A percentile compares a stretch with the other conserved stretches of the same genome.
Evolutionary conservation across 306 rosid species (phyloP).

Genomic region (Prunus armeniaca): DNA sequence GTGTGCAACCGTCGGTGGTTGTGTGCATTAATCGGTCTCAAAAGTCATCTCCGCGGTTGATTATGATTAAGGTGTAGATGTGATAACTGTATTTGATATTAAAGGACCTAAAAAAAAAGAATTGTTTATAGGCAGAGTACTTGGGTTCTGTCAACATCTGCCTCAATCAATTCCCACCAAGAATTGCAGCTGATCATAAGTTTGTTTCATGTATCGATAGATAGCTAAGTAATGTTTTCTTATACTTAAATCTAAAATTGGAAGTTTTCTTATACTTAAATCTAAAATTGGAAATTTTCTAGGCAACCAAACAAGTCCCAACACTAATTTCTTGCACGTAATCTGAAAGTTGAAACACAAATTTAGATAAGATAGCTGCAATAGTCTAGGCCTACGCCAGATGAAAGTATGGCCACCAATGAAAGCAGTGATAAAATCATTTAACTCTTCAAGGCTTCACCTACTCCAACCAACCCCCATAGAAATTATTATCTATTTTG

Average conservation of each 20-base stretch:
- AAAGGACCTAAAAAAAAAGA: neutral
- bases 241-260: too few relatives aligned
- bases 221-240: too few relatives aligned
- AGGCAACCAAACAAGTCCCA: conserved; percentile 3
- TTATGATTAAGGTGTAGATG: neutral
- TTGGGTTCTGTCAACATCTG: neutral
- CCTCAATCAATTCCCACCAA: neutral
- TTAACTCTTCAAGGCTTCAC: conserved; percentile 16
- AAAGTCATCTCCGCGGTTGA: neutral
- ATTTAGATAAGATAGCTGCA: neutral
- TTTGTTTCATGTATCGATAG: too few relatives aligned
- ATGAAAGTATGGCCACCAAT: conserved; percentile 27
- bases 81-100: neutral
- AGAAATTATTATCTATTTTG: neutral
- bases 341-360: neutral
- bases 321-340: conserved; percentile 15
- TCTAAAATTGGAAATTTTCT: neutral
- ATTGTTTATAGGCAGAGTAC: neutral
- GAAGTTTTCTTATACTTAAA: neutral
- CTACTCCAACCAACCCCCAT: conserved; percentile 24
- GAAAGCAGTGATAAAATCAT: conserved; percentile 4
- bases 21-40: neutral
- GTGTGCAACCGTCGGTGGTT: too few relatives aligned
- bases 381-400: neutral
- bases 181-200: neutral